These are phyloP conservation scores for Rhododendron henanense DNA, from an alignment of 148 eudicot species.

Conservation along the genomic window DNA sequence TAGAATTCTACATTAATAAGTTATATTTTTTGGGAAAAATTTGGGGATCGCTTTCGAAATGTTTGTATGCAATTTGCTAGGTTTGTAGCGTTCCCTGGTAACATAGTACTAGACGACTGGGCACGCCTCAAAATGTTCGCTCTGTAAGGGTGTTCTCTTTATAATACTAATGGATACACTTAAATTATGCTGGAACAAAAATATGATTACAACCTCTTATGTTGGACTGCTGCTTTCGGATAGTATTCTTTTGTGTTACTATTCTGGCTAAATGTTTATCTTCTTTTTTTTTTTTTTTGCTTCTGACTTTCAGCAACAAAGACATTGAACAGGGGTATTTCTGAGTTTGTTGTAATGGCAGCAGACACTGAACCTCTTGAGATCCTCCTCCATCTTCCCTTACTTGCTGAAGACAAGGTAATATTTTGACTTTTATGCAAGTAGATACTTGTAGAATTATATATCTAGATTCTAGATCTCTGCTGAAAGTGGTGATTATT, in stretches of 20 bases:
- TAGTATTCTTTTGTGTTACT: background rate
- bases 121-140: background rate
- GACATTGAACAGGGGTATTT: constrained; percentile 68
- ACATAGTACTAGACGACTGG: background rate
- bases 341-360: constrained; percentile 74
- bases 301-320: constrained; percentile 50
- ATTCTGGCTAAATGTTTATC: background rate
- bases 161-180: no score
- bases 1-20: background rate
- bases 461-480: background rate
- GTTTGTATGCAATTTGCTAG: background rate
- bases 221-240: background rate
- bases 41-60: background rate
- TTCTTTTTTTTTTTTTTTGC: background rate
- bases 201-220: background rate
- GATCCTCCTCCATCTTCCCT: constrained; percentile 68
- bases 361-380: constrained; percentile 79
- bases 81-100: background rate
- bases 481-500: background rate
- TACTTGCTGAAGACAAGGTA: constrained; percentile 80
- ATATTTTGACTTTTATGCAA: background rate
- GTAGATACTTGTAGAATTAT: background rate
- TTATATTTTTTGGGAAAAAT: background rate
- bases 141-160: background rate
- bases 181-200: background rate